These are phyloP conservation scores for Sphaerulina populicola DNA, from an alignment of 2,329 filamentous ascomycete species.

Conservation along the genomic window DNA sequence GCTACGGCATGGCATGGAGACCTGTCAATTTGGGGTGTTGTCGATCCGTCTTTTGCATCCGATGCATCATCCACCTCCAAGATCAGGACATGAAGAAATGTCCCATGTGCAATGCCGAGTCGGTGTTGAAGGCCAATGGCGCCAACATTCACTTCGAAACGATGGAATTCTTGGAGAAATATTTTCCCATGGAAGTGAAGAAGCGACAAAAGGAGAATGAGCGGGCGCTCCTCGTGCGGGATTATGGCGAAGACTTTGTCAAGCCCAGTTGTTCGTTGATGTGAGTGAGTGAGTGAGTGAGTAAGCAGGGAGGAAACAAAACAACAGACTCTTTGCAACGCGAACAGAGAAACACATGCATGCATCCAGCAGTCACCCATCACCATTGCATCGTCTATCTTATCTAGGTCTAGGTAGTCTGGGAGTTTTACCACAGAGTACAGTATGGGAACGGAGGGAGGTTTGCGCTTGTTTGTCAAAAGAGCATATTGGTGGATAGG, in stretches of 20 bases:
- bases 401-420: too few relatives aligned
- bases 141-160: conserved; percentile 60
- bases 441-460: too few relatives aligned
- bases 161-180: conserved; percentile 61
- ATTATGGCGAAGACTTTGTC: conserved; percentile 32
- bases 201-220: conserved; percentile 59
- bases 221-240: conserved; percentile 55
- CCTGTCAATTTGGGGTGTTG: conserved; percentile 66
- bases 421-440: background rate
- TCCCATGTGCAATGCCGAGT: conserved; percentile 65
- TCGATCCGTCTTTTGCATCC: conserved; percentile 71
- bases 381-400: too few relatives aligned
- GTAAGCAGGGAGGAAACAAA: background rate
- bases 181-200: conserved; percentile 67
- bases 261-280: conserved; percentile 28
- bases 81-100: conserved; percentile 59
- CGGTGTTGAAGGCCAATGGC: conserved; percentile 61
- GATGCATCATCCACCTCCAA: conserved; percentile 74
- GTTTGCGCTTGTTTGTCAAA: background rate
- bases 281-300: conserved; percentile 19
- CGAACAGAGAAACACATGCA: background rate
- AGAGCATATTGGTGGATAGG: too few relatives aligned
- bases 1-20: conserved; percentile 69
- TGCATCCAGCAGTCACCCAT: background rate
- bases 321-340: too few relatives aligned